Percentiles rank a stretch among this genome's conserved stretches.
Conservation (phyloP, 345 rosid species). For the Sisymbrium altissimum region DNA sequence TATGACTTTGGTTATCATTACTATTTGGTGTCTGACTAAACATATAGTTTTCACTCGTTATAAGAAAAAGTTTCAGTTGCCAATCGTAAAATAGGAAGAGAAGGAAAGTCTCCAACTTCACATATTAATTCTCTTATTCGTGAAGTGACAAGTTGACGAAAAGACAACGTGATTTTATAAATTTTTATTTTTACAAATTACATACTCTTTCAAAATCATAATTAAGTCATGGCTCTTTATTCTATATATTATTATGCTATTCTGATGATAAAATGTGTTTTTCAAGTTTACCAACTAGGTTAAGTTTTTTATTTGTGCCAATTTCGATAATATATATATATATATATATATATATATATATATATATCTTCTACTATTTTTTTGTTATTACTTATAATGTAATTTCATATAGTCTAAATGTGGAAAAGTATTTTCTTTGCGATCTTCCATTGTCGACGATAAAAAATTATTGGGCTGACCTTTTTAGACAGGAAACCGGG, state of each 20-base stretch:
- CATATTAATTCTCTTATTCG: background rate
- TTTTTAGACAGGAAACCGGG: background rate
- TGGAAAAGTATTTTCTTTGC: constrained; percentile 7
- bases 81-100: background rate
- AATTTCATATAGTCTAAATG: background rate
- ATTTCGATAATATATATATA: background rate
- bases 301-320: background rate
- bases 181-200: background rate
- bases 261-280: background rate
- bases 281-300: background rate
- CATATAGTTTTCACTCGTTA: background rate
- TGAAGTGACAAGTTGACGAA: background rate
- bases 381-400: background rate
- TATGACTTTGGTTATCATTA: constrained; percentile 21
- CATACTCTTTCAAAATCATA: background rate
- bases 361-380: too few relatives aligned
- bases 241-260: background rate
- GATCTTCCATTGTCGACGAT: background rate
- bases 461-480: constrained; percentile 9
- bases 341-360: too few relatives aligned
- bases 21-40: constrained; percentile 1
- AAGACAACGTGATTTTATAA: background rate
- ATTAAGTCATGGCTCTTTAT: background rate
- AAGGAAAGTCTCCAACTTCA: background rate
- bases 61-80: background rate